Base-by-base conservation (phyloP, 257 asterid species). In the Solanum tacnaense region DNA sequence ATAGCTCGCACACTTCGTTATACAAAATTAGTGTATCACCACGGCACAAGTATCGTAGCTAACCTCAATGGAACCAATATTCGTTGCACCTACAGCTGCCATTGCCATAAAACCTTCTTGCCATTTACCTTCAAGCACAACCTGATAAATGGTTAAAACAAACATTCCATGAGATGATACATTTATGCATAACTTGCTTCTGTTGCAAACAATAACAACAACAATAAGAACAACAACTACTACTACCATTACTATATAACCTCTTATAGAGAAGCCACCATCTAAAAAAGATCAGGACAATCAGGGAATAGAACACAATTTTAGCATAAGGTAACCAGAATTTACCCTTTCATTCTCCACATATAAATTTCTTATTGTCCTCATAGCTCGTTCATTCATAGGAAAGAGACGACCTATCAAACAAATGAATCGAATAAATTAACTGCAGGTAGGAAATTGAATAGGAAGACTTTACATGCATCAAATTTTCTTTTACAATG, bases 51-150 rank as follows among this genome's bases (percentile, higher is more conserved):
- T 20, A 46, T 46, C 12, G 12, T 49, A 29, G 2, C 82, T 31
- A 67, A 96, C 98, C 99, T 97, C 98, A 89, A 97, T 95, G 87
- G 98, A 94, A 73, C 99, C 99, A 85, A 97, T 95, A 88, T 94
- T 97, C 85, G 99, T 95, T 21, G 99, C 99, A 86, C 99, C 99
- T 87, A 97, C 71, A 82, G 98, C 98, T 88, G 98, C 99, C 96
- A 97, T 93, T 92, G 98, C 98, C 95, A 97, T 91, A 88, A 92
- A 97, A 73, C 99, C 99, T 92, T 93, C 98, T 90, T 89, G 87
- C 98, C 98, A 97, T 72, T 65, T 95, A 88, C 99, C 99, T 92
- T 96, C 99, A 86, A 97, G 96, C 91, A 97, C 99, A 88, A 97
- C 98, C 98, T 96, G 90, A 85, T 89, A 85, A 89, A 85, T 68